These are phyloP conservation scores for Paxillus rubicundulus DNA, from an alignment of 768 basidiomycete genomes.

Conservation along the genomic window DNA sequence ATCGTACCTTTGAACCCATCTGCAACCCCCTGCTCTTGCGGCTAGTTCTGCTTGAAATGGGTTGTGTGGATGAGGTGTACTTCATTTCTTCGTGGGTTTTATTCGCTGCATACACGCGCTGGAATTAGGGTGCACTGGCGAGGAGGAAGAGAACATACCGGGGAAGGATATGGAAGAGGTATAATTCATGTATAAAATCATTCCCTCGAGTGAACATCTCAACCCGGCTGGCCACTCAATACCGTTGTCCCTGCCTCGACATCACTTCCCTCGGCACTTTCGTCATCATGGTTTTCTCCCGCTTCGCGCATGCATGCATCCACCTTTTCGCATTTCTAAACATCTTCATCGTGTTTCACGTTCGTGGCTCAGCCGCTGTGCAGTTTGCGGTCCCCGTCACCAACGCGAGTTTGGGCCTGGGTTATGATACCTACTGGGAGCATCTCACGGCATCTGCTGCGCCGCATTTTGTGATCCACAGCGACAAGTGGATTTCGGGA, in stretches of 20 bases:
- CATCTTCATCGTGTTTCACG: not conserved
- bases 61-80: not conserved
- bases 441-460: constrained; percentile 22
- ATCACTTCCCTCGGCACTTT: not conserved
- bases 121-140: not conserved
- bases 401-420: not conserved
- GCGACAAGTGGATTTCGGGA: constrained; percentile 37
- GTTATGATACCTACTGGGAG: not conserved
- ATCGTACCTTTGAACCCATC: not conserved
- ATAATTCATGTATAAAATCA: not conserved
- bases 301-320: not conserved
- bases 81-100: not conserved
- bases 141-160: not conserved
- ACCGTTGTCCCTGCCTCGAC: not conserved
- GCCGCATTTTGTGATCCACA: constrained; percentile 41
- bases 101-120: not conserved
- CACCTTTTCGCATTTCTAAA: not conserved
- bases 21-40: not conserved
- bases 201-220: not conserved
- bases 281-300: not conserved
- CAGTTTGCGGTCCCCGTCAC: not conserved
- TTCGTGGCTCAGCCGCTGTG: not conserved
- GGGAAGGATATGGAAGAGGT: not conserved
- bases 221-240: not conserved
- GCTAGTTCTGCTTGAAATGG: not conserved